phyloP scores from a whole-genome alignment of 2,329 filamentous ascomycete species.

The Penicillium psychrosexuale region DNA sequence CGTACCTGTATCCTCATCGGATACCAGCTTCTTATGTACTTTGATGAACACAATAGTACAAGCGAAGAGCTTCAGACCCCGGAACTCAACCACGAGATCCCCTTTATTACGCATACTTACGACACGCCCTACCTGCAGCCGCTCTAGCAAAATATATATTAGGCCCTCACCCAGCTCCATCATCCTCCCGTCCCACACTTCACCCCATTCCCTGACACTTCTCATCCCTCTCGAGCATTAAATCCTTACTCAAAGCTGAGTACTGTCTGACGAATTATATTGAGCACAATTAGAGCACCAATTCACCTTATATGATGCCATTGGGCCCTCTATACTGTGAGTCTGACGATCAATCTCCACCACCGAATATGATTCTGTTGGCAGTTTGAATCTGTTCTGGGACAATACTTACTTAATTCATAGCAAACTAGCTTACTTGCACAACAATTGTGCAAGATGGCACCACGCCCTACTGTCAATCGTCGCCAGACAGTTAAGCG shows the following conservation, averaged over 20 bases:
- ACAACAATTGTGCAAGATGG: neutral
- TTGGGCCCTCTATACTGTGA: neutral
- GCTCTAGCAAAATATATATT: slow-evolving; percentile 3
- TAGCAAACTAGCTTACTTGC: neutral
- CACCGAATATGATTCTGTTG: neutral
- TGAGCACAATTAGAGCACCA: neutral
- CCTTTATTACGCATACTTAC: too few relatives aligned
- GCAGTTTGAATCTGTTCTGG: neutral
- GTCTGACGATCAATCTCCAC: neutral
- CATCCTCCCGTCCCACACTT: neutral
- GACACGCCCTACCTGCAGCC: too few relatives aligned
- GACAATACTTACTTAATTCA: neutral
- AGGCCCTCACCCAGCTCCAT: neutral
- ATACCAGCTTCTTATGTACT: too few relatives aligned
- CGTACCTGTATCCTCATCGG: too few relatives aligned
- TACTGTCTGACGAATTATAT: neutral
- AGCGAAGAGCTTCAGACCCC: too few relatives aligned
- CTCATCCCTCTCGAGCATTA: neutral
- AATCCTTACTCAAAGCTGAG: neutral
- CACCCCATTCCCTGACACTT: neutral
- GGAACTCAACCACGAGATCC: too few relatives aligned
- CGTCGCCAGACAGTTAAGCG: neutral
- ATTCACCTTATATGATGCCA: neutral
- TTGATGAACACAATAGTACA: too few relatives aligned
- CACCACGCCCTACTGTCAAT: neutral